Evolutionary conservation across 345 rosid genomes (phyloP).

Genomic region (Boechera stricta): DNA sequence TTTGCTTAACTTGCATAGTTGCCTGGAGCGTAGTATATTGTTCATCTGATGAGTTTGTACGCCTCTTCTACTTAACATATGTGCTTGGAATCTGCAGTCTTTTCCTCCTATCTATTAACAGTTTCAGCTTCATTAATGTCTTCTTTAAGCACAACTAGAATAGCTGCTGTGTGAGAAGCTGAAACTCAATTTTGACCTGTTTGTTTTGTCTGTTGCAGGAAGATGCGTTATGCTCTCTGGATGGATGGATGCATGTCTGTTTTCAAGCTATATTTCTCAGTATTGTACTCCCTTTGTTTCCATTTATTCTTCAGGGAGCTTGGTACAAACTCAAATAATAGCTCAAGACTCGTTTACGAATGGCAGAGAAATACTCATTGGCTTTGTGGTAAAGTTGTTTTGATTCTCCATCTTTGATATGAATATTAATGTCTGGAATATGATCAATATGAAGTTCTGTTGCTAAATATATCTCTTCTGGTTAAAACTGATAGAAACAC

Average conservation of each 20-base stretch:
- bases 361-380: constrained; percentile 11
- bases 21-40: not conserved
- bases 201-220: constrained; percentile 30
- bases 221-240: constrained; percentile 15
- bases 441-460: not conserved
- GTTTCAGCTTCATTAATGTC: not conserved
- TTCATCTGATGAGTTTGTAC: not conserved
- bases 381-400: constrained; percentile 23
- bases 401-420: constrained; percentile 4
- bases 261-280: not conserved
- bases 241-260: constrained; percentile 16
- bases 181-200: not conserved
- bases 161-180: not conserved
- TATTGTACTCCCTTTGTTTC: constrained; percentile 3
- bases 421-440: not conserved
- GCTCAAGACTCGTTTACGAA: constrained; percentile 9
- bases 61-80: not conserved
- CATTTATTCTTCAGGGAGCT: constrained; percentile 8
- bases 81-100: constrained; percentile 15
- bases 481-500: not conserved
- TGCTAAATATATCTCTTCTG: not conserved
- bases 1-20: not conserved
- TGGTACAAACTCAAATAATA: constrained; percentile 32
- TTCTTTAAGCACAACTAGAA: not conserved
- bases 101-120: not conserved